Percentiles rank a stretch among this genome's conserved stretches.
These are phyloP conservation scores for Millerozyma acaciae DNA, from an alignment of 805 yeast genomes.

Conservation along the genomic window DNA sequence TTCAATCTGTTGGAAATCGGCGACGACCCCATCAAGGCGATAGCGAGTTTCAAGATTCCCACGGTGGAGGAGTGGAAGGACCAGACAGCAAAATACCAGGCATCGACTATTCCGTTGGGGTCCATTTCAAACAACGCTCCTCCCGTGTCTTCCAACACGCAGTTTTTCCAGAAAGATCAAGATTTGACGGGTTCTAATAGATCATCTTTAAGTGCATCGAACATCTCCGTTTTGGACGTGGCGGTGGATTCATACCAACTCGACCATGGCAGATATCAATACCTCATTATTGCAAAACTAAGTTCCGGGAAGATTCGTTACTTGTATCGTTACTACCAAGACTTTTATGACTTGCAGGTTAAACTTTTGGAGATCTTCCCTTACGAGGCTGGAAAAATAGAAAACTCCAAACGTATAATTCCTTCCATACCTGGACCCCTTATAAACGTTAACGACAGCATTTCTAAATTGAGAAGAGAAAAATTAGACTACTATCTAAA, in stretches of 20 bases:
- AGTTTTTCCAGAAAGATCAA: constrained; percentile 29
- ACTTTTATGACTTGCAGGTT: constrained; percentile 91
- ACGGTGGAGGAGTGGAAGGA: constrained; percentile 95
- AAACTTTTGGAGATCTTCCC: constrained; percentile 80
- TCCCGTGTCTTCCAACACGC: constrained; percentile 32
- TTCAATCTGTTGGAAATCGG: constrained; percentile 32
- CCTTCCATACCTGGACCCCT: constrained; percentile 97
- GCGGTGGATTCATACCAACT: constrained; percentile 75
- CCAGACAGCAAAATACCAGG: constrained; percentile 86
- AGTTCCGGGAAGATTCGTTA: constrained; percentile 66
- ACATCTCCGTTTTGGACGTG: constrained; percentile 50
- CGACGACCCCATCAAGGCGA: constrained; percentile 46
- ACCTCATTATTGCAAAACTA: constrained; percentile 63
- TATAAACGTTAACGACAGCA: constrained; percentile 77
- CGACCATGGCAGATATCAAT: constrained; percentile 88
- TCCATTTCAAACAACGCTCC: constrained; percentile 30
- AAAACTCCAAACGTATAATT: constrained; percentile 69
- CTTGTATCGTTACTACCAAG: constrained; percentile 88
- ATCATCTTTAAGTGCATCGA: constrained; percentile 27
- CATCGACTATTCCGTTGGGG: constrained; percentile 76
- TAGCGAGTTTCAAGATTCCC: constrained; percentile 70
- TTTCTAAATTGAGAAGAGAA: constrained; percentile 51
- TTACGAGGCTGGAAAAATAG: constrained; percentile 84
- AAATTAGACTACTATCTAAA: constrained; percentile 51
- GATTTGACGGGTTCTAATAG: constrained; percentile 18